Evolutionary conservation across 345 rosid genomes (phyloP), one percentile per base, ranked within the genome.

Genomic region (Bruguiera parviflora): DNA sequence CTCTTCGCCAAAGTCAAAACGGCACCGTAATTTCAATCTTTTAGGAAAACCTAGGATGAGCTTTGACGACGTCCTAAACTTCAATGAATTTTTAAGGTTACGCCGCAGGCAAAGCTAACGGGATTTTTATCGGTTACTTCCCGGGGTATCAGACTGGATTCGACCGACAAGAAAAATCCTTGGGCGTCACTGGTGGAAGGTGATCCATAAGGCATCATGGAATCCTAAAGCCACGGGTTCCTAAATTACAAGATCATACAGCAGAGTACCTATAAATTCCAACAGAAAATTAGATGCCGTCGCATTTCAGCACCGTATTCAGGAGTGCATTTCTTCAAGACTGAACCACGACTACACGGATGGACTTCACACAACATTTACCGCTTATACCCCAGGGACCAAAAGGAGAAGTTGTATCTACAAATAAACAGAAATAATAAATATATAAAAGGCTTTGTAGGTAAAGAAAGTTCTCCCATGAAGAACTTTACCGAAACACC

Each of bases 401-500:
- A 59, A 32, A 65, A 53, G 55, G 72, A 46, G 29, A 20, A 32
- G 18, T 71, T 66, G 70, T 65, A 77, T 64, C 78, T 67, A 71
- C 71, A 73, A 71, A 76, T 63, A 73, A 69, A 66, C 73, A 71
- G 61, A 67, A 29, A 63, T 32, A 18, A 53, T 5, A 69, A 58
- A 76, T n/a, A 79, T 63, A 72, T 62, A 56, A 64, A 59, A 67
- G 52, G 65, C 71, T 21, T 72, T 63, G 76, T 76, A 80, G 74
- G 33, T 24, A 64, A 18, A 61, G 58, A 49, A 62, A 63, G 84
- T 67, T 82, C 88, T 82, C 81, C 81, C 71, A 33, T 0, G 72
- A 74, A 82, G 84, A 80, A 85, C 83, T 63, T 67, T 60, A 53
- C 27, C 39, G 78, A 63, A 67, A 15, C 77, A 73, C 47, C 64